Percentiles rank a stretch among this genome's conserved stretches.
These are phyloP conservation scores for Podospora sp. DNA, from an alignment of 495 filamentous ascomycete species.

Conservation along the genomic window DNA sequence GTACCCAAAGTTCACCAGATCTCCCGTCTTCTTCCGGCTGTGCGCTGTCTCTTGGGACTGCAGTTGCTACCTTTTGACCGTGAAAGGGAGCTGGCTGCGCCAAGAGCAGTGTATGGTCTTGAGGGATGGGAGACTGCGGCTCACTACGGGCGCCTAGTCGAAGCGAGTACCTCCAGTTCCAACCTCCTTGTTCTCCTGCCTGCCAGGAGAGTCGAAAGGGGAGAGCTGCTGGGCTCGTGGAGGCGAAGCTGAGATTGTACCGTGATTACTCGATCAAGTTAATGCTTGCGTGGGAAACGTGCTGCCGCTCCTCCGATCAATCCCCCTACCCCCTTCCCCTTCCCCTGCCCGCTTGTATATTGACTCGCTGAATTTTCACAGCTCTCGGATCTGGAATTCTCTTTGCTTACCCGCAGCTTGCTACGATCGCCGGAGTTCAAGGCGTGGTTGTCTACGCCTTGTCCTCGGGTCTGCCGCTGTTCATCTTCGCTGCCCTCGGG, in stretches of 20 bases:
- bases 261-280: conserved; percentile 93
- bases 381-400: conserved; percentile 78
- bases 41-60: neutral
- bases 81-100: neutral
- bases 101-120: neutral
- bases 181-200: conserved; percentile 43
- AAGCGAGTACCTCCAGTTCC: conserved; percentile 47
- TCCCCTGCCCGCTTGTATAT: conserved; percentile 30
- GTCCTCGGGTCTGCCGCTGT: conserved; percentile 64
- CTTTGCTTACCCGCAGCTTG: conserved; percentile 77
- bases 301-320: conserved; percentile 74
- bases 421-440: conserved; percentile 75
- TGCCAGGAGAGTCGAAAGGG: conserved; percentile 34
- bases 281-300: conserved; percentile 94
- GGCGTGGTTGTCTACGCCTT: conserved; percentile 72
- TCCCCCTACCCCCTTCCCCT: conserved; percentile 28
- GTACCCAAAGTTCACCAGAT: conserved; percentile 35
- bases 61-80: neutral
- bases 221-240: conserved; percentile 36
- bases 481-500: conserved; percentile 68
- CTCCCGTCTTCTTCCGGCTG: conserved; percentile 12
- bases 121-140: conserved; percentile 54
- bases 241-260: conserved; percentile 85
- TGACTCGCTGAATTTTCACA: conserved; percentile 43
- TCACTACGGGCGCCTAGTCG: conserved; percentile 83